Evolutionary conservation across 495 filamentous ascomycete genomes (phyloP), one percentile per base, ranked within the genome.

Genomic region (Recurvomyces mirabilis): DNA sequence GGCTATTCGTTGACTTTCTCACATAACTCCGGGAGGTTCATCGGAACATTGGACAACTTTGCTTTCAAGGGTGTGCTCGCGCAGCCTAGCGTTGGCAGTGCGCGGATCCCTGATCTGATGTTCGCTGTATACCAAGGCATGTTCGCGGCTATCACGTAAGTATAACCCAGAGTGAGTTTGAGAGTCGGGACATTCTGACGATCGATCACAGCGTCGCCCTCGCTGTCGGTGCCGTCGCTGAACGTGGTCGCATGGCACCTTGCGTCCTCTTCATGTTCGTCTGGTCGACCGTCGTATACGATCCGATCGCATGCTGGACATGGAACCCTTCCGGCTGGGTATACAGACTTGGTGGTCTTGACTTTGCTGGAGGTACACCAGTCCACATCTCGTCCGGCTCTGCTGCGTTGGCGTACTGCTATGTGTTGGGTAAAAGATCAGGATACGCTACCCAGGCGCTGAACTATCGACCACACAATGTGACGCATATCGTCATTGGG

Each of bases 101-200:
- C 61, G 25, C 78, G 75, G 60, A 70, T 98, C 20, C 91, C 91
- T 0, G 91, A 96, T 65, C 67, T 98, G 13, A 66, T 96, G 13
- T 96, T 94, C 60, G 84, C 83, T 29, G 72, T 96, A 24, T 95
- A 93, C 66, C 89, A 96, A 68, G 88, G 91, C 69, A 95, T 96
- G 89, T 98, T 96, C 69, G 84, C 88, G 12, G 74, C 77, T 46
- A 93, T 95, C 71, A 84, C 79, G 29, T 86, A 89, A 35, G 91
- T 88, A 41, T 7, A n/a, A 7, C n/a, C n/a, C 26, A 29, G 7
- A 7, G 26, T 29, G 7, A n/a, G n/a, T n/a, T n/a, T 29, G 26
- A 29, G 26, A 75, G 95, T 41, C 86, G 86, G 22, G n/a, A 18
- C 13, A 20, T 12, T 20, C 26, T 51, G 22, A 50, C 28, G 7